A percentile compares a stretch with the other conserved stretches of the same genome.
Conservation (phyloP, 306 rosid genomes). For the Echinosophora koreensis region DNA sequence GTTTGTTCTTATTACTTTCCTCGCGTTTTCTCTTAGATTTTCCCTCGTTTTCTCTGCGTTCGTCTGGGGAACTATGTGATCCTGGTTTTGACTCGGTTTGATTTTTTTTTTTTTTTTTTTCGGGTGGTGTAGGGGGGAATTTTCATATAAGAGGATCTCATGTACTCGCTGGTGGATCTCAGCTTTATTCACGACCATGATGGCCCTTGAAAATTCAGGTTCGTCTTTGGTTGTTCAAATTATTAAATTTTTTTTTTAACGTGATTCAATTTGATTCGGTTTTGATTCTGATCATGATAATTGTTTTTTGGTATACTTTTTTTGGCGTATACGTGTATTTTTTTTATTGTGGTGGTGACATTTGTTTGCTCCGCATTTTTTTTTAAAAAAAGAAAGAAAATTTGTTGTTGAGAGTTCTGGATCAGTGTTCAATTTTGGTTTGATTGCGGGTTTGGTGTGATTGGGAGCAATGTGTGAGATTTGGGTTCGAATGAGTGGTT, state of each 20-base stretch:
- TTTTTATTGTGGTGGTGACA: neutral
- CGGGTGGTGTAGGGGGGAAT: conserved; percentile 48
- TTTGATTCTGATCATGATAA: neutral
- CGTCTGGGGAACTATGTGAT: conserved; percentile 3
- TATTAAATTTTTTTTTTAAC: conserved; percentile 12
- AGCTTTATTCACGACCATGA: conserved; percentile 74
- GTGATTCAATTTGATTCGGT: conserved; percentile 37
- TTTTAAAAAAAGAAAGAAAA: too few species aligned
- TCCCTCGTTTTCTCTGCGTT: conserved; percentile 31
- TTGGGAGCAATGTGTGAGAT: conserved; percentile 43
- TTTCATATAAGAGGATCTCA: conserved; percentile 74
- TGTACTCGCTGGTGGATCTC: conserved; percentile 89
- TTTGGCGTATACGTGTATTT: neutral
- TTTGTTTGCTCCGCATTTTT: neutral
- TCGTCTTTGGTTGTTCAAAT: neutral
- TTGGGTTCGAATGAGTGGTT: conserved; percentile 35
- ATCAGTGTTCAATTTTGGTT: conserved; percentile 38
- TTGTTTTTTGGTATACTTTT: conserved; percentile 22
- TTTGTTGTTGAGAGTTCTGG: conserved; percentile 19
- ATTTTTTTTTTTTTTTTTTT: conserved; percentile 9
- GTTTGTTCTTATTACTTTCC: neutral
- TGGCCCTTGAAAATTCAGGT: conserved; percentile 93
- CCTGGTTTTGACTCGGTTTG: conserved; percentile 24
- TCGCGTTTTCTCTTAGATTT: conserved; percentile 39
- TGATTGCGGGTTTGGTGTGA: conserved; percentile 42